Base-by-base conservation (phyloP, 495 filamentous ascomycete genomes). In the Aspergillus bridgeri region DNA sequence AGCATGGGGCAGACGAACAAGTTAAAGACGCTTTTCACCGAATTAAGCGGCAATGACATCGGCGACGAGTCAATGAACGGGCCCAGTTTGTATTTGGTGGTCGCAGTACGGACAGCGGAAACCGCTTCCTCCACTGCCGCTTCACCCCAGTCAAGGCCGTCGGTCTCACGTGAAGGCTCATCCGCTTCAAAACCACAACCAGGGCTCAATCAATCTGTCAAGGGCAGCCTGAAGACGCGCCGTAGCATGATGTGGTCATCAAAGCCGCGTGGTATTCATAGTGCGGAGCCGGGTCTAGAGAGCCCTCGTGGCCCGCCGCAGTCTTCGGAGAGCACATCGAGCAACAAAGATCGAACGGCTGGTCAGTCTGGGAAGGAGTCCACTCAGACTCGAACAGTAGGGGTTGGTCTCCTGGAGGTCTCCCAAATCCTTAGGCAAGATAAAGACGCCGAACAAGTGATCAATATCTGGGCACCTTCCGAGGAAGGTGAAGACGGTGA, bases 11-110 rank as follows among this genome's bases (percentile, higher is more conserved):
- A 82, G 61, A 80, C 80, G 58, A 78, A 80, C 54, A 87, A 84
- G 66, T 79, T 92, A 69, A 91, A 88, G 65, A 95, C 91, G 1
- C 72, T 99, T 11, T 97, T 98, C 67, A 86, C 89, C 17, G 90
- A 97, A 58, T 75, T 98, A 17, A 86, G 85, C 23, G 80, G 89
- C 1, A 80, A 82, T 48, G 95, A 99, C 69, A 87, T 95, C 60
- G 91, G 91, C 21, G 90, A 96, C 56, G 83, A 81, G 3, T 80
- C 85, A 3, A 79, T 85, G 22, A 79, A 78, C 48, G 83, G 85
- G 3, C 79, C 78, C 9, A 84, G 92, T 48, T 68, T 97, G 24
- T 98, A 87, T 65, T 77, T 98, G 1, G 84, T 96, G n/a, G 88
- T 92, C 51, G 89, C 89, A 58, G 82, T 96, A 24, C 83, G 90